Conservation (phyloP, 129 eudicot species). For the Kitagawia praeruptora region DNA sequence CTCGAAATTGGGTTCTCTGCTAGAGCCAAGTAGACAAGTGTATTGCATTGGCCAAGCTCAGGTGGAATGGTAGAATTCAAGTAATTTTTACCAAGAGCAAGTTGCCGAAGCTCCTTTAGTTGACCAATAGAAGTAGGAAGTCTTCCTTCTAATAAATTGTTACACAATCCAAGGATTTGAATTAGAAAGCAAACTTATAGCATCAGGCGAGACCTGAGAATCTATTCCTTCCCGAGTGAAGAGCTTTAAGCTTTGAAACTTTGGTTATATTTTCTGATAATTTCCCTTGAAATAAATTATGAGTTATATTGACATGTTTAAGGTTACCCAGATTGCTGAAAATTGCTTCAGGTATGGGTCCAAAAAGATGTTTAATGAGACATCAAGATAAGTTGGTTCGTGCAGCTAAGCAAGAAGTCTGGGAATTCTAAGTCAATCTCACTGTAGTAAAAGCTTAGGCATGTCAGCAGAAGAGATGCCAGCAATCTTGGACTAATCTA, state of each 20-base stretch:
- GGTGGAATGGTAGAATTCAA: conserved; percentile 54
- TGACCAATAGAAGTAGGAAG: conserved; percentile 65
- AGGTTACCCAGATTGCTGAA: conserved; percentile 47
- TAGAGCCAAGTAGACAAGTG: conserved; percentile 41
- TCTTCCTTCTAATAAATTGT: conserved; percentile 37
- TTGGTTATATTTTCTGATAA: conserved; percentile 29
- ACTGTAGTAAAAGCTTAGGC: conserved; percentile 39
- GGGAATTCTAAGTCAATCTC: conserved; percentile 45
- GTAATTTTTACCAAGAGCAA: conserved; percentile 37
- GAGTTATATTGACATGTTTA: conserved; percentile 39
- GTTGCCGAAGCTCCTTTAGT: conserved; percentile 27
- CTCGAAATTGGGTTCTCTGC: conserved; percentile 47
- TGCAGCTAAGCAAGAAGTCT: conserved; percentile 33
- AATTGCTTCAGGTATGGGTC: conserved; percentile 58
- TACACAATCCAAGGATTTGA: conserved; percentile 28
- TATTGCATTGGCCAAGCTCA: conserved; percentile 45
- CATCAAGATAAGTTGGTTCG: conserved; percentile 49
- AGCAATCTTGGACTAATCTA: conserved; percentile 50
- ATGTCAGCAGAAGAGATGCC: conserved; percentile 45
- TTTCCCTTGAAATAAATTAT: conserved; percentile 46
- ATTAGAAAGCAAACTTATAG: conserved; percentile 28
- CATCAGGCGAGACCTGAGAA: conserved; percentile 38
- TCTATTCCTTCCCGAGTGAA: conserved; percentile 25
- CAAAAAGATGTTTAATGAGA: conserved; percentile 44
- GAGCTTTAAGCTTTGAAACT: conserved; percentile 34